Evolutionary conservation across 2,329 filamentous ascomycete species (phyloP).

Genomic region (Rutstroemia sp.): DNA sequence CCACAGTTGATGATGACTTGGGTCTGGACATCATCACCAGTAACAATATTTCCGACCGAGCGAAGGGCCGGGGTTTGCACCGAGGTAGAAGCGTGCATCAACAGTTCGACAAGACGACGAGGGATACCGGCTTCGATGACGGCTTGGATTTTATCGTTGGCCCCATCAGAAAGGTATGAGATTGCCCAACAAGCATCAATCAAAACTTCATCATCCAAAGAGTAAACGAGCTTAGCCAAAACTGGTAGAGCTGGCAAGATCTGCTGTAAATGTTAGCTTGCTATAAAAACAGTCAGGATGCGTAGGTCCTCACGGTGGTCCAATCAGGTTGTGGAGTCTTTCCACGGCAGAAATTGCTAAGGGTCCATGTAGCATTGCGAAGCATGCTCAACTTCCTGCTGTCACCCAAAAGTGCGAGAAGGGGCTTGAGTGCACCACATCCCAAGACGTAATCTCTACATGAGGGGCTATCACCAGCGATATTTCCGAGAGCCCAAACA

Average conservation of each 20-base stretch:
- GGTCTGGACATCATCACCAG: constrained; percentile 95
- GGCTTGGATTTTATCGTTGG: constrained; percentile 98
- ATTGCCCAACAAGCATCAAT: constrained; percentile 99
- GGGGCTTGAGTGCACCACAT: constrained; percentile 82
- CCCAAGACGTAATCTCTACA: constrained; percentile 95
- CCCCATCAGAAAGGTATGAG: constrained; percentile 94
- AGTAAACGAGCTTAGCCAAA: constrained; percentile 95
- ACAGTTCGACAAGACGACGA: constrained; percentile 87
- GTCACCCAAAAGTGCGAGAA: constrained; percentile 84
- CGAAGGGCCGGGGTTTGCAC: constrained; percentile 96
- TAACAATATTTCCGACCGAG: constrained; percentile 98
- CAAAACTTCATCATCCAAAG: constrained; percentile 92
- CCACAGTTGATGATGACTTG: constrained; percentile 99
- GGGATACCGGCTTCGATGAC: constrained; percentile 98
- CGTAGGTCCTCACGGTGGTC: constrained; percentile 65
- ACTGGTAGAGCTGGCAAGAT: constrained; percentile 93
- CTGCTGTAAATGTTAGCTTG: constrained; percentile 40
- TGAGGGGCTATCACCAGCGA: constrained; percentile 94
- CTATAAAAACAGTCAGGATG: constrained; percentile 12
- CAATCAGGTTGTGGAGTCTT: constrained; percentile 99
- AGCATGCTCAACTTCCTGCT: constrained; percentile 99
- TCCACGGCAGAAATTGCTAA: constrained; percentile 99
- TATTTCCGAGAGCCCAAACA: constrained; percentile 97
- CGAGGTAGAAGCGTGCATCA: constrained; percentile 97
- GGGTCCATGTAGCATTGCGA: constrained; percentile 94